These are phyloP conservation scores for Fremontodendron californicum DNA, from an alignment of 345 rosid genomes.

Conservation along the genomic window DNA sequence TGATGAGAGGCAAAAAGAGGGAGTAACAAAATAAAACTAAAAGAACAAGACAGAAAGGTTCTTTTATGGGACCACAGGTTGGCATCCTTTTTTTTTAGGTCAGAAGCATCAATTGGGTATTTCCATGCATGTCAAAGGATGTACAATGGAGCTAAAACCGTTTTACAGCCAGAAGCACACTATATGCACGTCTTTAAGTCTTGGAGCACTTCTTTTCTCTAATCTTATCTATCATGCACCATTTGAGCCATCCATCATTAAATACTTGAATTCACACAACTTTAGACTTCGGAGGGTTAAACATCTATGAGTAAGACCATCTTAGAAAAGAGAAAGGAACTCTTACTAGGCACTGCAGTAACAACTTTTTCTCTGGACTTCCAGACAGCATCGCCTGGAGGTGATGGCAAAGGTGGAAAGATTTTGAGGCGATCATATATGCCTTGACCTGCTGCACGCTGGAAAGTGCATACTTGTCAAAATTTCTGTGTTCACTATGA, in stretches of 20 bases:
- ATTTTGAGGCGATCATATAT: slow-evolving; percentile 65
- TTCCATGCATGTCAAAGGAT: neutral
- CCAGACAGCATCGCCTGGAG: slow-evolving; percentile 36
- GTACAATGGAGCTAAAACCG: neutral
- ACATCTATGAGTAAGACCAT: neutral
- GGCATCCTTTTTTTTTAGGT: neutral
- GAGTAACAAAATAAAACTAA: neutral
- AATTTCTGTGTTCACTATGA: slow-evolving; percentile 6
- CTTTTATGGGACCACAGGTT: neutral
- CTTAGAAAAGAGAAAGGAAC: slow-evolving; percentile 5
- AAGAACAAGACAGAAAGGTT: neutral
- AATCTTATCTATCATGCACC: neutral
- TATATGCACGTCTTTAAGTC: neutral
- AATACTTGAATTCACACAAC: neutral
- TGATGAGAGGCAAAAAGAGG: neutral
- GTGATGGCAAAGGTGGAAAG: slow-evolving; percentile 60
- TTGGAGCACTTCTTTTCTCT: neutral
- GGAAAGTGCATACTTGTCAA: slow-evolving; percentile 21
- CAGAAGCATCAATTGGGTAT: neutral
- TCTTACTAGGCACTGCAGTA: slow-evolving; percentile 47
- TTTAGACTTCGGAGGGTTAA: slow-evolving; percentile 6
- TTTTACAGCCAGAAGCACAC: neutral
- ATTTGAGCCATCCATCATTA: neutral
- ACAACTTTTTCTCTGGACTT: slow-evolving; percentile 49
- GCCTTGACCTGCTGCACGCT: slow-evolving; percentile 77